Percentiles rank a stretch among this genome's conserved stretches.
These are phyloP conservation scores for Fusarium drepaniforme DNA, from an alignment of 2,329 filamentous ascomycete genomes.

Conservation along the genomic window DNA sequence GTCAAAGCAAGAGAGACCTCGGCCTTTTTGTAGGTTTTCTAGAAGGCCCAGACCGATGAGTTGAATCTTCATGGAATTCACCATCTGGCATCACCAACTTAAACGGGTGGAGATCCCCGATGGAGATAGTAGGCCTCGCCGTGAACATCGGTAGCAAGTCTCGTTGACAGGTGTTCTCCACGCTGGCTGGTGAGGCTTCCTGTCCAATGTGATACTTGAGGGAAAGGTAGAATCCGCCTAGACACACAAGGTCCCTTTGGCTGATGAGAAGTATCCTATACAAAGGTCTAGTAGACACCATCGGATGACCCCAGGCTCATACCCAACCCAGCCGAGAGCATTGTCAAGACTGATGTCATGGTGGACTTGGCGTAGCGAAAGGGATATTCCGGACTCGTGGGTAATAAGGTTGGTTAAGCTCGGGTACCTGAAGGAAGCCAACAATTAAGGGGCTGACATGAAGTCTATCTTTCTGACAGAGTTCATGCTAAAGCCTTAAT, in stretches of 20 bases:
- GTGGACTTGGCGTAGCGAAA: neutral
- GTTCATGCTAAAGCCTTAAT: neutral
- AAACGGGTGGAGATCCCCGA: neutral
- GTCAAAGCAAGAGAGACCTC: neutral
- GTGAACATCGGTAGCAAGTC: neutral
- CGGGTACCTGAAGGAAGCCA: neutral
- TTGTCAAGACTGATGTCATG: slow-evolving; percentile 1
- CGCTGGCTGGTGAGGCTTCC: neutral
- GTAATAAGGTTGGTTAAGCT: neutral
- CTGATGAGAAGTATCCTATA: too few relatives aligned
- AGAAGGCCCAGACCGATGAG: neutral
- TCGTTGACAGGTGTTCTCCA: neutral
- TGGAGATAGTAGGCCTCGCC: slow-evolving; percentile 5
- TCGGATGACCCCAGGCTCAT: neutral
- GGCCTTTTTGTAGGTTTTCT: neutral
- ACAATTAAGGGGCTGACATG: neutral
- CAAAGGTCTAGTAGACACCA: too few relatives aligned
- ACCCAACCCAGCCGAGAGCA: neutral
- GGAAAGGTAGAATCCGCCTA: too few relatives aligned
- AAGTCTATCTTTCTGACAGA: neutral
- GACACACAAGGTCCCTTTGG: too few relatives aligned
- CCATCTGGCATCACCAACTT: neutral
- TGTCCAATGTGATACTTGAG: neutral
- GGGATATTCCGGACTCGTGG: neutral
- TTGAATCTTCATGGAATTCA: neutral